Conservation (phyloP, 345 rosid species). For the Ailanthus altissimus region DNA sequence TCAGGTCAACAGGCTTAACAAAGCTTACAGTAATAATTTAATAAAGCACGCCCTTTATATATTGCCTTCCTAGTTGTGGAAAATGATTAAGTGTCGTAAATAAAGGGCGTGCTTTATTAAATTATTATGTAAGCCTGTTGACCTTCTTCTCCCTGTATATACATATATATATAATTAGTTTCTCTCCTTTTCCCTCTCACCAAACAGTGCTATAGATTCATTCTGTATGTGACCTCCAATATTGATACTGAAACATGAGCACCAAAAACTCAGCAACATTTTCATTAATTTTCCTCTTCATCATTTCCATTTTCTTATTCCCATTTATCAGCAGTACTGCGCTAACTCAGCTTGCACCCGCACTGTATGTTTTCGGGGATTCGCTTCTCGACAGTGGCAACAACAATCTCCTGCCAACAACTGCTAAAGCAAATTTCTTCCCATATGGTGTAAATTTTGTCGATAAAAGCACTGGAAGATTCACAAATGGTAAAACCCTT, state of each 20-base stretch:
- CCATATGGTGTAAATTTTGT: constrained; percentile 45
- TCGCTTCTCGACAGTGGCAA: constrained; percentile 53
- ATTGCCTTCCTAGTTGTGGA: too few relatives aligned
- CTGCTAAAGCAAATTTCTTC: constrained; percentile 36
- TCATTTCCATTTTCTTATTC: background rate
- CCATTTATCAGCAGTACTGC: too few relatives aligned
- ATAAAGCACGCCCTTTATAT: too few relatives aligned
- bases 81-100: too few relatives aligned
- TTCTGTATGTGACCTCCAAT: too few relatives aligned
- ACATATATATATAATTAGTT: too few relatives aligned
- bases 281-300: background rate
- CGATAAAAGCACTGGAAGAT: constrained; percentile 43
- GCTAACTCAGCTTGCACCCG: constrained; percentile 22
- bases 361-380: constrained; percentile 51
- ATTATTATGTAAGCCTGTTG: too few relatives aligned
- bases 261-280: background rate
- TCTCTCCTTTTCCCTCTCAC: background rate
- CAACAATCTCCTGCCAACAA: constrained; percentile 46
- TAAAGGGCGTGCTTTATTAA: too few relatives aligned
- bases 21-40: too few relatives aligned
- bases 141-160: too few relatives aligned
- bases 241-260: too few relatives aligned
- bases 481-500: constrained; percentile 50
- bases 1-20: too few relatives aligned
- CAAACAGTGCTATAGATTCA: background rate